Percentiles rank a stretch among this genome's conserved stretches.
Evolutionary conservation across 2,329 filamentous ascomycete genomes (phyloP).

Genomic region (Apiospora marii): DNA sequence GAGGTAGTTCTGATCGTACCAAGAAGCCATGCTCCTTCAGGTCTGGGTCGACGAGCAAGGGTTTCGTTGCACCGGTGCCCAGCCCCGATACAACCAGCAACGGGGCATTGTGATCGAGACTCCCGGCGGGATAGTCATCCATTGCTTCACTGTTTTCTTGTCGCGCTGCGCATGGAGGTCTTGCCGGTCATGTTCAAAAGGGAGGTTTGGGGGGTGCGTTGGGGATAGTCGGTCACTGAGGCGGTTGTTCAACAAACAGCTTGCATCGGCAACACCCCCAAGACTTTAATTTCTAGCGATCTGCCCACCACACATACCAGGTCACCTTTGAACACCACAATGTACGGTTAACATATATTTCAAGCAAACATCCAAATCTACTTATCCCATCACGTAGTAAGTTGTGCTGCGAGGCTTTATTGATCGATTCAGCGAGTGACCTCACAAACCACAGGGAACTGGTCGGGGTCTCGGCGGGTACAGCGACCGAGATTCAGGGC

Average conservation of each 20-base stretch:
- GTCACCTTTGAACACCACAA: not conserved
- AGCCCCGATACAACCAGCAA: slow-evolving; percentile 85
- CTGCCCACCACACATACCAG: not conserved
- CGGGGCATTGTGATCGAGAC: slow-evolving; percentile 87
- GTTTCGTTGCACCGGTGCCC: slow-evolving; percentile 51
- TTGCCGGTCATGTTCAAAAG: slow-evolving; percentile 5
- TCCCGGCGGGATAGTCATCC: slow-evolving; percentile 82
- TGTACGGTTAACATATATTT: not conserved
- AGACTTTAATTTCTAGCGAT: not conserved
- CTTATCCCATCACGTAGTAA: not conserved
- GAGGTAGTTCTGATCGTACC: slow-evolving; percentile 75
- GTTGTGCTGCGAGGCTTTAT: not conserved
- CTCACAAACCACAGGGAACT: not conserved
- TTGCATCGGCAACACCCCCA: slow-evolving; percentile 10
- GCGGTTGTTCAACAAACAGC: not conserved
- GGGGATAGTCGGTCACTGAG: slow-evolving; percentile 1
- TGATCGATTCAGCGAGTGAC: not conserved
- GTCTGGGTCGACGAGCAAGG: slow-evolving; percentile 52
- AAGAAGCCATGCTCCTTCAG: slow-evolving; percentile 66
- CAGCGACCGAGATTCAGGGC: not conserved
- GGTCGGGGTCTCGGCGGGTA: not conserved
- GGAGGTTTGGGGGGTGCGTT: not conserved
- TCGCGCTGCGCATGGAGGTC: not conserved
- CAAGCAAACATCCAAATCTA: not conserved
- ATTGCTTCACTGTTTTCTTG: slow-evolving; percentile 51